Percentiles rank a stretch among this genome's conserved stretches.
phyloP scores from a whole-genome alignment of 2,329 filamentous ascomycete genomes.

The Biscogniauxia marginata region DNA sequence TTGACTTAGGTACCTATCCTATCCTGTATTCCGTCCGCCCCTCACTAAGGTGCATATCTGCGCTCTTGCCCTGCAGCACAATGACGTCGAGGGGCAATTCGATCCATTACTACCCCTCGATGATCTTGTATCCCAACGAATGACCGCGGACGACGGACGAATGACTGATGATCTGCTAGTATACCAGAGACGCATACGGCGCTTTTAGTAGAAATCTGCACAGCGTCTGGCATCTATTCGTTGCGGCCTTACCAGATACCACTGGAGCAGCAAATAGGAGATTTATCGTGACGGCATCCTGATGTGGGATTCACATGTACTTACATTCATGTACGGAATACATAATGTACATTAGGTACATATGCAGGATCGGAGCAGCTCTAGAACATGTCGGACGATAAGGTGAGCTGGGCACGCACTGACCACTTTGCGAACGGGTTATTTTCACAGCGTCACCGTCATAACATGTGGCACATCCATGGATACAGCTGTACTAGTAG shows the following conservation, averaged over 20 bases:
- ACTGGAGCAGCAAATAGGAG: not conserved
- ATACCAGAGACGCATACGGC: not conserved
- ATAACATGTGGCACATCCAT: too few species aligned
- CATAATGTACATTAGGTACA: not conserved
- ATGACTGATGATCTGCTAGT: not conserved
- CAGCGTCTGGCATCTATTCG: not conserved
- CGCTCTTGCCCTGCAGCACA: not conserved
- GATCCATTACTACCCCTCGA: not conserved
- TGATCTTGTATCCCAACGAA: not conserved
- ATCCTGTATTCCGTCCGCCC: not conserved
- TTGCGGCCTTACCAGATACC: not conserved
- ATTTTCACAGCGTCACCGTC: too few species aligned
- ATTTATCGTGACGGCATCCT: not conserved
- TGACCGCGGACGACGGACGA: not conserved
- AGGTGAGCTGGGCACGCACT: not conserved
- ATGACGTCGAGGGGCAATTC: conserved; percentile 33
- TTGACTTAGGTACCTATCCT: not conserved
- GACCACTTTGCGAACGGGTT: not conserved
- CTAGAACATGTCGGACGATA: not conserved
- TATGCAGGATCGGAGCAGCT: not conserved
- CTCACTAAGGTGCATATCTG: not conserved
- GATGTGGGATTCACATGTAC: not conserved
- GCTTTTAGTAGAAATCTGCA: not conserved
- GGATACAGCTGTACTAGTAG: not conserved
- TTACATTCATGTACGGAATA: not conserved